Evolutionary conservation across 2,329 filamentous ascomycete species (phyloP), one percentile per base, ranked within the genome.

Genomic region (Botrytis fabae): DNA sequence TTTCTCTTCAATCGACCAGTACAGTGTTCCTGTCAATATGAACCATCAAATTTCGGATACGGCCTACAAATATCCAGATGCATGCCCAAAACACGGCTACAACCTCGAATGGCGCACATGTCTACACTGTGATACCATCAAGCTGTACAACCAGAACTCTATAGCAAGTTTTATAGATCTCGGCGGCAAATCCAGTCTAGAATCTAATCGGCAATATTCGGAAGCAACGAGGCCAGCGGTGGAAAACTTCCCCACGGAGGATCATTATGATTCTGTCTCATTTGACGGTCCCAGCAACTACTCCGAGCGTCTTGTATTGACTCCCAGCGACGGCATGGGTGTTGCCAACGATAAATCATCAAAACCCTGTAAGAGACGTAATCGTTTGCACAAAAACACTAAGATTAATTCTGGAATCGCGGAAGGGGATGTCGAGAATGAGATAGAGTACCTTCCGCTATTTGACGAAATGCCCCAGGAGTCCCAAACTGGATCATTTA

Each of bases 101-200:
- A 32, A 57, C 38, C 65, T 69, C 20, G 38, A 69, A 57, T 69
- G 65, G 65, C 65, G 65, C 38, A 57, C 65, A 32, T 69, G 38
- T 51, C 38, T 69, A 57, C 38, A 2, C 18, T 69, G 48, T 18
- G 65, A 69, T 69, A 57, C 54, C 48, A 68, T 69, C n/a, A 57
- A 57, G 48, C 48, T 57, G 3, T 57, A 57, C 48, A 38, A 38
- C 32, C 65, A 57, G 54, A 42, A 18, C 51, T 57, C 65, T 32
- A 20, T 57, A 42, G 25, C 32, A 54, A 48, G n/a, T 42, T 57
- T 57, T n/a, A 20, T 25, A 32, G 48, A 28, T 57, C 48, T 59
- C 35, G 38, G 65, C n/a, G 6, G 25, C n/a, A 38, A 18, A 25
- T 42, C 40, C 4, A 38, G 35, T n/a, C 35, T 7, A 10, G 10